Base-by-base conservation (phyloP, 2,329 filamentous ascomycete species). In the Nigrospora osmanthi region DNA sequence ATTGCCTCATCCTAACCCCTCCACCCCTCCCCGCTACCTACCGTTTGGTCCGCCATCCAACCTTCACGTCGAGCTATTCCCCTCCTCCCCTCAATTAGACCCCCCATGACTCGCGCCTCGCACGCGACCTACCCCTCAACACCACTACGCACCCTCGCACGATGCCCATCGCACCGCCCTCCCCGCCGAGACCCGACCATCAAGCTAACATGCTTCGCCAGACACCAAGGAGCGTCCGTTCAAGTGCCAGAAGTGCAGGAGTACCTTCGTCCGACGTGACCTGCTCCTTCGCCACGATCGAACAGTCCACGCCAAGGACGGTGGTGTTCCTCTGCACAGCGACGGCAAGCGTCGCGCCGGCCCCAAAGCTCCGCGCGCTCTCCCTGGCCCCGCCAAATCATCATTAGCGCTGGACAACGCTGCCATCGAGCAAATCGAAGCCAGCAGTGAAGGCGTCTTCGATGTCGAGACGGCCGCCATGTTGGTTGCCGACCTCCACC, bases 221-320 rank as follows among this genome's bases (percentile, higher is more conserved):
- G 91, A 97, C 68, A 98, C 93, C 53, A 98, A 98, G 71, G 93
- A 97, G 70, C 85, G 93, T 52, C 93, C 93, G 34, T 98, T 98
- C 78, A 97, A 97, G 68, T 98, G 93, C 70, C 78, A 89, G 73
- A 98, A 98, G 73, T 98, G 93, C 69, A 81, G 90, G 62, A 96
- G 90, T 75, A 98, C 93, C 50, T 98, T 98, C 65, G 93, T 98
- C 58, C 88, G 93, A 65, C 88, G 93, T 69, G 93, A 98, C 71
- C 78, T 98, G 51, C 83, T 98, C 43, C 82, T 98, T 55, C 87
- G 93, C 66, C 93, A 98, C 72, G 93, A 98, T 69, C 87, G 93
- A 60, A 98, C 93, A 53, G 93, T 98, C 52, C 93, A 98, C 70
- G 93, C 93, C 51, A 97, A 97, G 71, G 93, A 98, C 71, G 91